phyloP scores from a whole-genome alignment of 1,284 basidiomycete species.

The Chalciporus piperatoides region DNA sequence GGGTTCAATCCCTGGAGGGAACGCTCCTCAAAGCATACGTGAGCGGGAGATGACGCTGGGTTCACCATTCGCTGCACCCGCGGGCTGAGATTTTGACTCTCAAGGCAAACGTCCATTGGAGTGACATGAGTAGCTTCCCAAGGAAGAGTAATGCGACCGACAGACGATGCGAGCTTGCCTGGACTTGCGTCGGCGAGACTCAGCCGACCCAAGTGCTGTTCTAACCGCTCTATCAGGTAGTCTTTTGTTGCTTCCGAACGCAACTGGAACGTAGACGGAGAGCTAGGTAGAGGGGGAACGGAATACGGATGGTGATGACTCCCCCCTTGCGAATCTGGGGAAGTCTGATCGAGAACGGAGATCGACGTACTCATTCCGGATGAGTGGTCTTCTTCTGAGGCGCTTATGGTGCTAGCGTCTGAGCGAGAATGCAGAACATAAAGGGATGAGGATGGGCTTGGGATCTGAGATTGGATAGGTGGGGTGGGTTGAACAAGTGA shows the following conservation, averaged over 20 bases:
- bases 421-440: conserved; percentile 3
- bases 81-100: neutral
- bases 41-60: neutral
- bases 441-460: neutral
- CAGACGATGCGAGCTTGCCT: neutral
- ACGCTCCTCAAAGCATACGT: neutral
- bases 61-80: neutral
- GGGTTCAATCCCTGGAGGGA: neutral
- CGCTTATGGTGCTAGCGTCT: conserved; percentile 10
- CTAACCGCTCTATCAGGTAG: conserved; percentile 24
- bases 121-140: neutral
- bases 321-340: neutral
- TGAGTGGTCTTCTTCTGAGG: conserved; percentile 9
- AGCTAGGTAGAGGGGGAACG: conserved; percentile 14
- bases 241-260: conserved; percentile 22
- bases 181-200: conserved; percentile 16
- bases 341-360: neutral
- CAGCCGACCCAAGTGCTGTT: conserved; percentile 20
- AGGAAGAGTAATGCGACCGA: neutral
- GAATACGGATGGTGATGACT: neutral
- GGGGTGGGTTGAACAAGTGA: conserved; percentile 5
- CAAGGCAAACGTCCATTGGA: conserved; percentile 11
- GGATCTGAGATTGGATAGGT: neutral
- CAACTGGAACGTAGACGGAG: conserved; percentile 23
- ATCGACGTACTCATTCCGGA: conserved; percentile 16